Evolutionary conservation across 768 basidiomycete species (phyloP).

Genomic region (Collybia sordida): DNA sequence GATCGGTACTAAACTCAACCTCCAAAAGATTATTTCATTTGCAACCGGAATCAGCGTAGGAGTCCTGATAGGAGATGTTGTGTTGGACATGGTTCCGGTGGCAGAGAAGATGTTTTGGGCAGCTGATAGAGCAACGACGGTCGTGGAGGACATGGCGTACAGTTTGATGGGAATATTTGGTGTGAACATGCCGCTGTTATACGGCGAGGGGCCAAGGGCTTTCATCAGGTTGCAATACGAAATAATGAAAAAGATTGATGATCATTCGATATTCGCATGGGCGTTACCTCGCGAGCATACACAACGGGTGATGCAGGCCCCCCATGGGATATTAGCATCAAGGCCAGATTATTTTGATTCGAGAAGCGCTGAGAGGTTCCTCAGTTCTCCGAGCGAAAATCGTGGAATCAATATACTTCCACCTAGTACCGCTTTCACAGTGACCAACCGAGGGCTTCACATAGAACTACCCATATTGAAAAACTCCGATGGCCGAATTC

Average conservation of each 20-base stretch:
- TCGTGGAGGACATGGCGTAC: conserved; percentile 1
- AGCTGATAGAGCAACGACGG: neutral
- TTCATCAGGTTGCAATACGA: conserved; percentile 1
- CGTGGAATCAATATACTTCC: no score
- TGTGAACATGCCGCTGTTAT: neutral
- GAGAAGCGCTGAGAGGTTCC: no score
- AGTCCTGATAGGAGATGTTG: no score
- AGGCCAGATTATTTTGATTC: no score
- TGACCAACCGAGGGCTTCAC: no score
- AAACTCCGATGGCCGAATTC: no score
- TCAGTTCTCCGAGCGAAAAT: no score
- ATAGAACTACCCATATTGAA: no score
- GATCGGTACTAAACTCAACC: neutral
- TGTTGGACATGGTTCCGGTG: neutral
- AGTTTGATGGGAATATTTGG: conserved; percentile 1
- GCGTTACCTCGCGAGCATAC: no score
- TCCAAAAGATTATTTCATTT: neutral
- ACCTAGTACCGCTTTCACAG: no score
- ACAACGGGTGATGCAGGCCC: no score
- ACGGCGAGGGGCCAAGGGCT: conserved; percentile 1
- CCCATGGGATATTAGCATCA: no score
- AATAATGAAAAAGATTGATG: neutral
- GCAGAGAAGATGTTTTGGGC: neutral
- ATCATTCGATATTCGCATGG: neutral
- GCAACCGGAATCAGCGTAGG: neutral